These are phyloP conservation scores for Russula sp. DNA, from an alignment of 768 basidiomycete genomes.

Conservation along the genomic window DNA sequence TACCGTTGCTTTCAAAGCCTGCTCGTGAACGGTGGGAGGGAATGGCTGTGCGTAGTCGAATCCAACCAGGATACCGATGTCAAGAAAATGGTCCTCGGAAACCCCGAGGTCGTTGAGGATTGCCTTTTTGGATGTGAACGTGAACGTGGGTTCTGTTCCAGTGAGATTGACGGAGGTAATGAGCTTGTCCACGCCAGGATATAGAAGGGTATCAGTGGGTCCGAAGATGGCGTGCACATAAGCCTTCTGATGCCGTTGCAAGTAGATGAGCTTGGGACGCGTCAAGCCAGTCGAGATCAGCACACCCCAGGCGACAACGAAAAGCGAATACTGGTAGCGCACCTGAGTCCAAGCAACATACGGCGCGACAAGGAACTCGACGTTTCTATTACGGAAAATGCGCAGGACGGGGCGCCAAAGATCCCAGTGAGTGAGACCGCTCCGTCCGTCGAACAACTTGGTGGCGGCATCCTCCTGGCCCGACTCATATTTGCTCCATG, in stretches of 20 bases:
- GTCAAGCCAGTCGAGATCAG: constrained; percentile 3
- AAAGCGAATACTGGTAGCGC: constrained; percentile 30
- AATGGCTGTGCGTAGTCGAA: constrained; percentile 77
- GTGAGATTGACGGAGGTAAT: constrained; percentile 84
- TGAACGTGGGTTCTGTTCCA: constrained; percentile 63
- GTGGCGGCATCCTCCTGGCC: constrained; percentile 89
- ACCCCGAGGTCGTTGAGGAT: constrained; percentile 64
- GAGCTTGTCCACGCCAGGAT: constrained; percentile 81
- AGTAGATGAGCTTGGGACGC: constrained; percentile 73
- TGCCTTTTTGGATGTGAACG: constrained; percentile 73
- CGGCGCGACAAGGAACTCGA: constrained; percentile 94
- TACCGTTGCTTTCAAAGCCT: constrained; percentile 76
- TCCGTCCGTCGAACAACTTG: constrained; percentile 73
- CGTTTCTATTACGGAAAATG: constrained; percentile 89
- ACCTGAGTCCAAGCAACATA: constrained; percentile 97
- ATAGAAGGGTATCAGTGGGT: constrained; percentile 84
- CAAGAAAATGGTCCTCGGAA: constrained; percentile 87
- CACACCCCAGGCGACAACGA: neutral
- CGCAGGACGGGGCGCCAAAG: constrained; percentile 91
- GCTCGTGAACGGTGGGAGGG: constrained; percentile 76
- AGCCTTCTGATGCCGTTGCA: constrained; percentile 85
- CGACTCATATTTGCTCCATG: constrained; percentile 91
- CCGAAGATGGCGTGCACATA: constrained; percentile 95
- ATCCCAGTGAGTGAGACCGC: constrained; percentile 73
- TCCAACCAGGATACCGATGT: constrained; percentile 87